phyloP scores from a whole-genome alignment of 2,329 filamentous ascomycete genomes.

The Sordariomycetes sp. region DNA sequence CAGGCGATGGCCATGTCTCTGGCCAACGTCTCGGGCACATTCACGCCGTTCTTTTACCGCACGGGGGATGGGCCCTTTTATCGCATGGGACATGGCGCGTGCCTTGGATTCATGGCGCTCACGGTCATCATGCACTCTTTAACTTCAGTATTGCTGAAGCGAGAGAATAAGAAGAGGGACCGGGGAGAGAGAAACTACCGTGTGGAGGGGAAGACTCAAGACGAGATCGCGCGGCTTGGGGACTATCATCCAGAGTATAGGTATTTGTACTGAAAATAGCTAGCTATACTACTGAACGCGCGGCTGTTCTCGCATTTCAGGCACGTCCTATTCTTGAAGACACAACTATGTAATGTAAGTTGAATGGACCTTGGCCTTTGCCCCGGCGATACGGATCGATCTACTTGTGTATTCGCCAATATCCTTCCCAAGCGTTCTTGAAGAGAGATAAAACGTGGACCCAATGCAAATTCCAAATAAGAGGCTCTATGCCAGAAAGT shows the following conservation, averaged over 20 bases:
- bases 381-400: too few relatives aligned
- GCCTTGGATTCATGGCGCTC: conserved; percentile 56
- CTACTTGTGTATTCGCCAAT: too few relatives aligned
- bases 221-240: conserved; percentile 45
- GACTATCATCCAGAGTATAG: conserved; percentile 31
- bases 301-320: too few relatives aligned
- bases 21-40: conserved; percentile 69
- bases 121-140: conserved; percentile 52
- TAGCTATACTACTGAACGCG: too few relatives aligned
- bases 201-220: conserved; percentile 40
- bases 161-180: conserved; percentile 48
- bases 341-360: too few relatives aligned
- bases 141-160: conserved; percentile 45
- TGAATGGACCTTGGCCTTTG: too few relatives aligned
- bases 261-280: conserved; percentile 9
- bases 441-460: too few relatives aligned
- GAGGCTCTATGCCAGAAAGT: too few relatives aligned
- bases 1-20: conserved; percentile 67
- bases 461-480: too few relatives aligned
- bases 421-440: too few relatives aligned
- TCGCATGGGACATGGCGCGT: conserved; percentile 44
- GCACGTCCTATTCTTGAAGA: too few relatives aligned
- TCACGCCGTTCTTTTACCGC: conserved; percentile 39
- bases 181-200: conserved; percentile 45
- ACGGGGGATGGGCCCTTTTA: conserved; percentile 13